Conservation (phyloP, 1,139 yeast genomes). For the Candida sanyaensis region DNA sequence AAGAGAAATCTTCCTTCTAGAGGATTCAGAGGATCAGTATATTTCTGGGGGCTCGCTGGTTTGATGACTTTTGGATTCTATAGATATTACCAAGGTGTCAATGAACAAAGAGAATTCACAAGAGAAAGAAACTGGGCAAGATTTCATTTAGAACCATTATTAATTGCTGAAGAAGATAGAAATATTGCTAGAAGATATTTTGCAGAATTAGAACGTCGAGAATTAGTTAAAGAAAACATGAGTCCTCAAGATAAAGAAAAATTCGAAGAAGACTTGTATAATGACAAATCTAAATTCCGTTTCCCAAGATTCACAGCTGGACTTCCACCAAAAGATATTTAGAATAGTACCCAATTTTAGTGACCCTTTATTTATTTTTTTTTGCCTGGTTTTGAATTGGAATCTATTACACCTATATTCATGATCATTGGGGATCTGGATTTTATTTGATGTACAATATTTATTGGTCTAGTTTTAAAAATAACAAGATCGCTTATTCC, state of each 20-base stretch:
- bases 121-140: slow-evolving; percentile 83
- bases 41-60: slow-evolving; percentile 64
- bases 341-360: background rate
- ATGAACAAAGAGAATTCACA: slow-evolving; percentile 74
- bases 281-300: slow-evolving; percentile 48
- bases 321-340: slow-evolving; percentile 24
- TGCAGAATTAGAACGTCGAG: slow-evolving; percentile 71
- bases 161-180: slow-evolving; percentile 83
- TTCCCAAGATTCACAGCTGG: slow-evolving; percentile 50
- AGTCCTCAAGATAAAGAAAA: slow-evolving; percentile 39
- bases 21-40: slow-evolving; percentile 78
- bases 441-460: no score
- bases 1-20: slow-evolving; percentile 83
- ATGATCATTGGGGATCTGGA: no score
- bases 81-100: slow-evolving; percentile 63
- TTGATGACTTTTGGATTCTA: slow-evolving; percentile 75
- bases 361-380: no score
- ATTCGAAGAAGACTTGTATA: slow-evolving; percentile 46
- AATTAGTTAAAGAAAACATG: slow-evolving; percentile 47
- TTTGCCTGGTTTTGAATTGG: background rate
- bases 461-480: no score
- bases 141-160: slow-evolving; percentile 69
- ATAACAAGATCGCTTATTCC: no score
- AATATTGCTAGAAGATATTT: slow-evolving; percentile 71
- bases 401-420: background rate